Evolutionary conservation across 768 basidiomycete species (phyloP), one percentile per base, ranked within the genome.

Genomic region (Pleurotus sapidus): DNA sequence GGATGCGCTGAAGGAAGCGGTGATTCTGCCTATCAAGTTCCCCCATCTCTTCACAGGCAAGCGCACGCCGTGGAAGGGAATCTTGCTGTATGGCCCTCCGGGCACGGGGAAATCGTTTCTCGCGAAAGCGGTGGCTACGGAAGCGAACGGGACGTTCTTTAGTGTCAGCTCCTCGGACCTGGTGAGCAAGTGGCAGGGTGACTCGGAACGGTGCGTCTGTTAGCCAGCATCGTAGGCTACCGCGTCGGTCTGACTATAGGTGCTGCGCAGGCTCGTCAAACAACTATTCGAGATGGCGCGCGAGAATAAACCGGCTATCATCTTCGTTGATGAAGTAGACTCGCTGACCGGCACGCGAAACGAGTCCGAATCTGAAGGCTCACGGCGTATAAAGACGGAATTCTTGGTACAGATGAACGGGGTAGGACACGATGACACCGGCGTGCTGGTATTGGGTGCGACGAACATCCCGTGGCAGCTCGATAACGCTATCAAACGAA

Each of bases 101-200:
- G 97, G 97, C 2, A 98, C 97, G 8, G 97, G 97, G 12, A 99
- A 99, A 76, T 91, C 88, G 43, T 98, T 88, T 69, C 82, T 99
- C 43, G 97, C 97, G 2, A 99, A 99, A 71, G 97, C 97, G 0
- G 97, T 99, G 20, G 97, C 97, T 15, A 99, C 97, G 12, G 97
- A 99, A 72, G 95, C 97, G 54, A 98, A 98, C 76, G 95, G 95
- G 71, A 98, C 96, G 7, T 99, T 99, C 80, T 98, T 96, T 76
- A 93, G 89, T 62, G 94, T 99, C 59, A 93, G 91, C 66, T 94
- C 92, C 20, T 88, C 88, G 69, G 97, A 98, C 67, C 78, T 99
- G 56, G 97, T 98, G 56, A 95, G 93, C 72, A 99, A 98, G 71
- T 99, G 97, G 97, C 97, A 98, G 76, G 97, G 97, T 58, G 97